Evolutionary conservation across 805 yeast species (phyloP).

Genomic region (Torulaspora indica): DNA sequence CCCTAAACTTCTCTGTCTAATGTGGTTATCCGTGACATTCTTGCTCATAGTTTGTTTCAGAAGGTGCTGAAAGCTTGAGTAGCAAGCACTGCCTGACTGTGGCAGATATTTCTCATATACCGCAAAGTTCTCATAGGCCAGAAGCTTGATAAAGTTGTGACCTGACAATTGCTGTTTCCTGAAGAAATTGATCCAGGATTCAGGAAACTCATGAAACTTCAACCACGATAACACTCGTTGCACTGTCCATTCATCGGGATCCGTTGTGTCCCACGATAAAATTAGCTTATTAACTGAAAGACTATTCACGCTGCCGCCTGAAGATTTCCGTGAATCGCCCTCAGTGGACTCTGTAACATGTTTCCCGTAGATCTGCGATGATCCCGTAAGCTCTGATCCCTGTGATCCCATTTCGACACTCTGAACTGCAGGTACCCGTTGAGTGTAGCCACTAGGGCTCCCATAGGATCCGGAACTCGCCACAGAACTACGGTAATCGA

Average conservation of each 20-base stretch:
- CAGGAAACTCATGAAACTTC: constrained; percentile 60
- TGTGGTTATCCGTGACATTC: constrained; percentile 31
- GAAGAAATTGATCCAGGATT: constrained; percentile 68
- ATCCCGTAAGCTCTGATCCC: constrained; percentile 1
- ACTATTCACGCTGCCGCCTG: constrained; percentile 25
- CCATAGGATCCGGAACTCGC: constrained; percentile 7
- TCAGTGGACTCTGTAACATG: constrained; percentile 1
- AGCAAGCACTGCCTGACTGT: constrained; percentile 47
- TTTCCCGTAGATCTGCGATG: not conserved
- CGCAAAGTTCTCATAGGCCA: constrained; percentile 60
- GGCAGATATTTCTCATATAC: constrained; percentile 39
- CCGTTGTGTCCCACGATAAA: constrained; percentile 47
- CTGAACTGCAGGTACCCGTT: not conserved
- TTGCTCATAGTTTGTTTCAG: constrained; percentile 44
- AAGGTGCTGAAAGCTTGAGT: constrained; percentile 52
- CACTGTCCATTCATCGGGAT: constrained; percentile 65
- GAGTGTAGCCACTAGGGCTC: not conserved
- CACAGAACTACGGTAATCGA: constrained; percentile 6
- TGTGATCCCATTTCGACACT: constrained; percentile 1
- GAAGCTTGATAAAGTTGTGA: constrained; percentile 57
- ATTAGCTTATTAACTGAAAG: constrained; percentile 30
- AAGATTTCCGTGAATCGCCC: constrained; percentile 24
- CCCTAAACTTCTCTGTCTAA: constrained; percentile 21
- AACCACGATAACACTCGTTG: constrained; percentile 69
- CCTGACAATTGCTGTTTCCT: constrained; percentile 54